Conservation (phyloP, 1,284 basidiomycete genomes). For the Malassezia pachydermatis region DNA sequence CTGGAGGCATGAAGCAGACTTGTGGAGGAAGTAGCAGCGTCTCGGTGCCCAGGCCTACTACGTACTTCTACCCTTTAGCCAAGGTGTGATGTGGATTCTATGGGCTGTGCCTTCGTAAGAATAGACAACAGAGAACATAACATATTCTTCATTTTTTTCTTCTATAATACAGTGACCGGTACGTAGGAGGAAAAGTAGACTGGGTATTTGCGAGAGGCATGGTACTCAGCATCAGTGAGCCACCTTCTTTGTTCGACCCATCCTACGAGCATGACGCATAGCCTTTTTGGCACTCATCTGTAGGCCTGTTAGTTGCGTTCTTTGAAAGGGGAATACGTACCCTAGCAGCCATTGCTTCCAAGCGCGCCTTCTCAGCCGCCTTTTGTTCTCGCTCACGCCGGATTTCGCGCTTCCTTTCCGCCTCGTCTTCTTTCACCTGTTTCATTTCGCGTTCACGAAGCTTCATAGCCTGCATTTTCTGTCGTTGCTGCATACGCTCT, state of each 20-base stretch:
- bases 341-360: constrained; percentile 13
- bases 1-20: too few relatives aligned
- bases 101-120: too few relatives aligned
- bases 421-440: constrained; percentile 13
- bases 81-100: too few relatives aligned
- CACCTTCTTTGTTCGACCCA: constrained; percentile 19
- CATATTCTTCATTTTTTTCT: not conserved
- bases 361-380: constrained; percentile 15
- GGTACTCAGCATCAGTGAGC: constrained; percentile 12
- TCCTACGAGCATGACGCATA: constrained; percentile 15
- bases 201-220: too few relatives aligned
- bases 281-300: constrained; percentile 19
- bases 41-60: too few relatives aligned
- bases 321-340: not conserved
- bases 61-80: too few relatives aligned
- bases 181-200: not conserved
- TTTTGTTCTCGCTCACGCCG: constrained; percentile 13
- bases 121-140: too few relatives aligned
- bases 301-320: not conserved
- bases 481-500: constrained; percentile 6
- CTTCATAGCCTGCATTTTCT: constrained; percentile 4
- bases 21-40: too few relatives aligned
- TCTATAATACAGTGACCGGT: not conserved
- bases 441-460: constrained; percentile 16
- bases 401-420: constrained; percentile 7